Conservation (phyloP, 768 basidiomycete genomes). For the Heimioporus sp. region DNA sequence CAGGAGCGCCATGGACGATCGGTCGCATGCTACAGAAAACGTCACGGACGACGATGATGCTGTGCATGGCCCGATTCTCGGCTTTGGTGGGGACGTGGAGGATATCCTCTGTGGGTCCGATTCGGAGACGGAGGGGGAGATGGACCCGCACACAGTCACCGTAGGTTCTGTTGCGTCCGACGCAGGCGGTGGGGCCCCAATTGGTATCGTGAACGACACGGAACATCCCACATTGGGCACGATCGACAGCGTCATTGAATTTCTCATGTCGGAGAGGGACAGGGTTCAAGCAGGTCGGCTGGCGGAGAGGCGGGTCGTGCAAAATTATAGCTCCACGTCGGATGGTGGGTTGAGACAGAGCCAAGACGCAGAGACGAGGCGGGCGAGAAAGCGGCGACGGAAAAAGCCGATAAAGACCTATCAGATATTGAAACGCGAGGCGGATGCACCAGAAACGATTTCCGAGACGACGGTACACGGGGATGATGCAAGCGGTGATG, state of each 20-base stretch:
- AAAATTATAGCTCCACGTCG: slow-evolving; percentile 33
- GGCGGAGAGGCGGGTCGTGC: slow-evolving; percentile 25
- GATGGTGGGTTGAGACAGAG: slow-evolving; percentile 38
- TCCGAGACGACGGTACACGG: slow-evolving; percentile 22
- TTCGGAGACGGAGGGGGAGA: slow-evolving; percentile 39
- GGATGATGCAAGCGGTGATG: slow-evolving; percentile 26
- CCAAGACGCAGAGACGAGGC: slow-evolving; percentile 37
- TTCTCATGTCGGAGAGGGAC: slow-evolving; percentile 69
- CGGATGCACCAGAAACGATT: slow-evolving; percentile 18
- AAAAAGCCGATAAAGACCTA: slow-evolving; percentile 33
- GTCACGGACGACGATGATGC: slow-evolving; percentile 15
- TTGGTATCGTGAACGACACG: slow-evolving; percentile 22
- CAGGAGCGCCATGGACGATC: slow-evolving; percentile 23
- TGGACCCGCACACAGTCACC: slow-evolving; percentile 24
- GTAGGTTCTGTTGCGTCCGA: slow-evolving; percentile 24
- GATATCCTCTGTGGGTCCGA: slow-evolving; percentile 22
- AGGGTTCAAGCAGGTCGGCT: slow-evolving; percentile 45
- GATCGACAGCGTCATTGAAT: slow-evolving; percentile 72
- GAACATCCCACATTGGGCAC: slow-evolving; percentile 67
- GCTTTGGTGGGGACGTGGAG: slow-evolving; percentile 4
- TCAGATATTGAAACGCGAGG: slow-evolving; percentile 26
- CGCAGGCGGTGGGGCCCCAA: slow-evolving; percentile 24
- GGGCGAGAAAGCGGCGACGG: slow-evolving; percentile 38
- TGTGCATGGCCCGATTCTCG: neutral
- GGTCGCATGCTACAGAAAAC: slow-evolving; percentile 25